Evolutionary conservation across 331 rosid species (phyloP), one percentile per base, ranked within the genome.

Genomic region (Acacia pycnantha): DNA sequence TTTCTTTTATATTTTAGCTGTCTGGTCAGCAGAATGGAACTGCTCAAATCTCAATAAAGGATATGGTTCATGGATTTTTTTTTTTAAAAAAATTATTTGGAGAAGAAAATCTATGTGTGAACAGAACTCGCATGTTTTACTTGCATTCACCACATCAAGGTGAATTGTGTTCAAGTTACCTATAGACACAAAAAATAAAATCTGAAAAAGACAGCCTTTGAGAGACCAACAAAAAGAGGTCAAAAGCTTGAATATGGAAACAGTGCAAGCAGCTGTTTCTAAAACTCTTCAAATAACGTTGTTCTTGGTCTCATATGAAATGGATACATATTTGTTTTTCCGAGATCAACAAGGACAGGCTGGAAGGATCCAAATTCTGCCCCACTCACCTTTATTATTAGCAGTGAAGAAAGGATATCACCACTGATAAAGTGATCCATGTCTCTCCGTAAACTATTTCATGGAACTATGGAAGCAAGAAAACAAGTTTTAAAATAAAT

Each of bases 361-460:
- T 92, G 94, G 91, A 92, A 92, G 97, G 91, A 94, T 92, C 92
- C 92, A 86, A 94, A 85, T 50, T 82, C 81, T 85, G 77, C 92
- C 94, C 92, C 92, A 90, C 97, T 78, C 72, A 62, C 86, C 86
- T 87, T 85, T 88, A 81, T 87, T 88, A 82, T 85, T 77, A 77
- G 85, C 79, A 68, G 86, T 56, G 86, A 76, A 79, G 76, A 76
- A 86, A 78, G 75, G 70, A 84, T 82, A 81, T 77, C 79, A 84
- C 85, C 77, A 77, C 90, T 85, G 77, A 86, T 82, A 79, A 90
- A 89, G 89, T 81, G 85, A 44, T 58, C 81, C 85, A 85, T 37
- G 41, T 37, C 9, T 82, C 77, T 73, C 87, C 85, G 76, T 70
- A 61, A 67, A 76, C 88, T 62, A 82, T 70, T 70, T 26, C 74